A percentile compares a stretch with the other conserved stretches of the same genome.
phyloP scores from a whole-genome alignment of 768 basidiomycete genomes.

The Pleurotus pulmonarius region DNA sequence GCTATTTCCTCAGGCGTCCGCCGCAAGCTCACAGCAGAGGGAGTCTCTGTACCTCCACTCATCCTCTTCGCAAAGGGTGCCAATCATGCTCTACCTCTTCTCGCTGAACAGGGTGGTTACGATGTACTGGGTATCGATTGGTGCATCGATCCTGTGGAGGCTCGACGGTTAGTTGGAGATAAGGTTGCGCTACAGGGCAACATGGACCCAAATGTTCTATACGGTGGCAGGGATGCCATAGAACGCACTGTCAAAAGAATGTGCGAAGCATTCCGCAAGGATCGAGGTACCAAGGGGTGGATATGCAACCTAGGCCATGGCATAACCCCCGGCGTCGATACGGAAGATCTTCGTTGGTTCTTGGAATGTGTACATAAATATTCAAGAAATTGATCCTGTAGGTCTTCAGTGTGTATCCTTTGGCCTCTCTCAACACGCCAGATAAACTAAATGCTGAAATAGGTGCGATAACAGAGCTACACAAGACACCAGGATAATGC shows the following conservation, averaged over 20 bases:
- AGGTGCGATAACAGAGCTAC: not conserved
- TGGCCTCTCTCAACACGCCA: not conserved
- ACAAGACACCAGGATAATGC: not conserved
- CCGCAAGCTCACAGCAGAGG: conserved; percentile 45
- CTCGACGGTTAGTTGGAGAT: conserved; percentile 55
- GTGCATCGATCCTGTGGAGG: conserved; percentile 76
- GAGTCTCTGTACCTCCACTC: conserved; percentile 66
- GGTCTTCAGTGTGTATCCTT: not conserved
- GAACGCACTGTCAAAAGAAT: conserved; percentile 82
- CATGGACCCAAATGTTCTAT: conserved; percentile 84
- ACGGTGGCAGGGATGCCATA: conserved; percentile 84
- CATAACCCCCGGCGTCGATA: conserved; percentile 93
- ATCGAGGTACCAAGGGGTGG: conserved; percentile 66
- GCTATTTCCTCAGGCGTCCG: conserved; percentile 74
- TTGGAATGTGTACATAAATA: conserved; percentile 87
- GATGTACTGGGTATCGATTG: conserved; percentile 92
- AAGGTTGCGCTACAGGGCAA: conserved; percentile 86
- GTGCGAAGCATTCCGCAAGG: conserved; percentile 68
- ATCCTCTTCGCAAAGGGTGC: conserved; percentile 96
- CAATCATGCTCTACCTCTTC: conserved; percentile 59
- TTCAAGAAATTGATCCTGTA: conserved; percentile 29
- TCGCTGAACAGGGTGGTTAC: conserved; percentile 69
- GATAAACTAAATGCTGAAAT: not conserved
- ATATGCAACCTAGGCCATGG: conserved; percentile 97
- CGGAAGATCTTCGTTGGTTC: conserved; percentile 90